Percentiles rank a stretch among this genome's conserved stretches.
These are phyloP conservation scores for Papiliotrema terrestris DNA, from an alignment of 1,284 basidiomycete species.

Conservation along the genomic window DNA sequence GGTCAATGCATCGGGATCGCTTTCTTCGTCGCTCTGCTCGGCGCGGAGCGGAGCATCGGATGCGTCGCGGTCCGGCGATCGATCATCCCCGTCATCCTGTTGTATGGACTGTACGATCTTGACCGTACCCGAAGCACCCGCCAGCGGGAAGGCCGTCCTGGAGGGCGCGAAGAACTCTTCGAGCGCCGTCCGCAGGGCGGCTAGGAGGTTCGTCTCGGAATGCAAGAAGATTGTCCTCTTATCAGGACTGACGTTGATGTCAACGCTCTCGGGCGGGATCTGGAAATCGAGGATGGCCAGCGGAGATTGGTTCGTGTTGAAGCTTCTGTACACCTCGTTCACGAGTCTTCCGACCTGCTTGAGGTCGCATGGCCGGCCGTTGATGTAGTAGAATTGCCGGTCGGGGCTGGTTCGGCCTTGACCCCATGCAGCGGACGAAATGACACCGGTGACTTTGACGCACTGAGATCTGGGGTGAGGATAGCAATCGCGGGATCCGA, in stretches of 20 bases:
- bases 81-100: too few species aligned
- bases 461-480: constrained; percentile 26
- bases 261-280: constrained; percentile 73
- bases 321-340: constrained; percentile 84
- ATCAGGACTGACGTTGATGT: constrained; percentile 95
- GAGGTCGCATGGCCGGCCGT: constrained; percentile 82
- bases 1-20: too few species aligned
- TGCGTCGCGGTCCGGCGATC: too few species aligned
- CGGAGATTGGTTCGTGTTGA: constrained; percentile 75
- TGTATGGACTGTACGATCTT: constrained; percentile 12
- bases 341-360: constrained; percentile 77
- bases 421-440: constrained; percentile 45
- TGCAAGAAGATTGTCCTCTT: constrained; percentile 93
- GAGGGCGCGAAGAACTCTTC: constrained; percentile 64
- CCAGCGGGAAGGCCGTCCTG: constrained; percentile 65
- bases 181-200: constrained; percentile 65
- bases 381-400: constrained; percentile 90
- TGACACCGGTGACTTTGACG: constrained; percentile 38
- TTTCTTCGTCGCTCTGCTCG: too few species aligned
- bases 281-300: constrained; percentile 80
- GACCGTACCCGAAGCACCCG: constrained; percentile 40
- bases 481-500: background rate
- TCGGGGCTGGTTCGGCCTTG: constrained; percentile 73
- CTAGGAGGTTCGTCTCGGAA: constrained; percentile 76
- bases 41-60: too few species aligned